These are phyloP conservation scores for Abrus precatorius DNA, from an alignment of 306 rosid genomes.

Conservation along the genomic window DNA sequence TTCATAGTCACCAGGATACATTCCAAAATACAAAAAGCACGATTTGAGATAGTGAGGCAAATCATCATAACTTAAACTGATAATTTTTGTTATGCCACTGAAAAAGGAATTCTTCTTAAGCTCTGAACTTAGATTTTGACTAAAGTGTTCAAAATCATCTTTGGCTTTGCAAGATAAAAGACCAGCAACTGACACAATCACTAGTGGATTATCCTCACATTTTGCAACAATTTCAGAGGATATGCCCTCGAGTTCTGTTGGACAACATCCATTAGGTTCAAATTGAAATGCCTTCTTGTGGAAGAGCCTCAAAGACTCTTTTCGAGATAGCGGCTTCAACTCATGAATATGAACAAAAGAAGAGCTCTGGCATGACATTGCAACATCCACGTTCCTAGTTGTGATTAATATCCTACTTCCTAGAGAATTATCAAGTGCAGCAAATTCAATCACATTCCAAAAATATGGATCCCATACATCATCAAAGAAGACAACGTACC, in stretches of 20 bases:
- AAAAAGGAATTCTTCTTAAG: not conserved
- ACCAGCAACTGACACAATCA: not conserved
- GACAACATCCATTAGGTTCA: not conserved
- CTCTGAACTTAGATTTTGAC: not conserved
- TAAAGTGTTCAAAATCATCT: not conserved
- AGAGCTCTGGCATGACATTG: not conserved
- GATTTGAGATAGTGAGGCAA: not conserved
- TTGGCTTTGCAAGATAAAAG: not conserved
- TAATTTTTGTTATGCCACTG: not conserved
- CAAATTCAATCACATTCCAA: not conserved
- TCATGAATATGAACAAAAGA: not conserved
- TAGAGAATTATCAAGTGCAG: not conserved
- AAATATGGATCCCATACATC: not conserved
- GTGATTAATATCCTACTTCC: conserved; percentile 12
- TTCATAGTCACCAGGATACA: not conserved
- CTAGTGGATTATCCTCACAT: not conserved
- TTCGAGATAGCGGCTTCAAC: not conserved
- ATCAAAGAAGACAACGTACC: conserved; percentile 8
- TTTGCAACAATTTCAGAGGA: not conserved
- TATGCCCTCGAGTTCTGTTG: not conserved
- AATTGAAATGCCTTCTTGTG: not conserved
- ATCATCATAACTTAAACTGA: not conserved
- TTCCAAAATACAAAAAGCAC: conserved; percentile 16
- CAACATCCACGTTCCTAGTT: not conserved
- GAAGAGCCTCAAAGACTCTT: not conserved